phyloP scores from a whole-genome alignment of 2,329 filamentous ascomycete genomes.

The Cladosporium sp. region DNA sequence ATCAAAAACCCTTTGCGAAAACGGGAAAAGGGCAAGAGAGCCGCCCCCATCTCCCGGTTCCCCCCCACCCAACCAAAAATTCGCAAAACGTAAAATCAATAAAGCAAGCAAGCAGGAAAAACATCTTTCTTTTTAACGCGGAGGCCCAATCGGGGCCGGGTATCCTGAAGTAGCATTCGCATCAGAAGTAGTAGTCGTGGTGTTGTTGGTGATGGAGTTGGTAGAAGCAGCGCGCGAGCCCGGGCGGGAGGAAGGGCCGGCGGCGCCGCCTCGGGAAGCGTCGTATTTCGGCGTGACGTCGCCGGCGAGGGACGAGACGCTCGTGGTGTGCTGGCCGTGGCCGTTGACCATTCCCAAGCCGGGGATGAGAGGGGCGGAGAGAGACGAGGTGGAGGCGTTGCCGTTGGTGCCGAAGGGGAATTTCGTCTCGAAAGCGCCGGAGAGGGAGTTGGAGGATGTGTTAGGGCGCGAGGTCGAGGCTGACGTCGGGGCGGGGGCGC shows the following conservation, averaged over 20 bases:
- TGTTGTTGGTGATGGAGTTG: constrained; percentile 1
- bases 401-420: constrained; percentile 56
- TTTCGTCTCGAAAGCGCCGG: constrained; percentile 60
- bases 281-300: constrained; percentile 35
- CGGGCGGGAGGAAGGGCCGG: constrained; percentile 11
- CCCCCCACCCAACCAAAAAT: constrained; percentile 8
- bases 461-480: constrained; percentile 60
- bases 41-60: too few relatives aligned
- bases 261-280: constrained; percentile 15
- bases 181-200: constrained; percentile 17
- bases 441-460: constrained; percentile 58
- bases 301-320: constrained; percentile 21
- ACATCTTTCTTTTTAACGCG: constrained; percentile 28
- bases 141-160: constrained; percentile 37
- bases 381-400: constrained; percentile 35
- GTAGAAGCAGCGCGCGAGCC: constrained; percentile 8
- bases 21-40: too few relatives aligned
- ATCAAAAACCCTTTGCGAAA: constrained; percentile 10
- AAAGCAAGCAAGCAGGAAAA: constrained; percentile 13
- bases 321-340: constrained; percentile 13
- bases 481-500: constrained; percentile 12
- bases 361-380: constrained; percentile 35
- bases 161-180: constrained; percentile 34
- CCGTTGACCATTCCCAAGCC: constrained; percentile 33
- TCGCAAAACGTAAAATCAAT: constrained; percentile 13